Conservation (phyloP, 2,329 filamentous ascomycete genomes). For the Dryadomyces quercus-mongolicae region DNA sequence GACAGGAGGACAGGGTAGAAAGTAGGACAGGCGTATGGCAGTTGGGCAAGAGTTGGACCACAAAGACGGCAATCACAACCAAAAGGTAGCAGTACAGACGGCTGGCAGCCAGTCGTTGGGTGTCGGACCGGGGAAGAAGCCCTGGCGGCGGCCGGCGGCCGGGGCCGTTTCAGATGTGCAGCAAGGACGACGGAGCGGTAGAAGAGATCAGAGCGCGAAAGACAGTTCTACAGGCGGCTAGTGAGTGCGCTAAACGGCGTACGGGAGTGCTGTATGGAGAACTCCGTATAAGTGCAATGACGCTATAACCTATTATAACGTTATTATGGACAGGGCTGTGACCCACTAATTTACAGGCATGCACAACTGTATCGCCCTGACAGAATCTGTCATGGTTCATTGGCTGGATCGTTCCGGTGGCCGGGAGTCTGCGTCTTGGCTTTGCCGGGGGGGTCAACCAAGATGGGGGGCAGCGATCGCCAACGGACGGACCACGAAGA, state of each 20-base stretch:
- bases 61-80: too few relatives aligned
- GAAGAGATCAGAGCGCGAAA: neutral
- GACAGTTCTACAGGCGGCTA: neutral
- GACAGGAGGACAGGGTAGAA: too few relatives aligned
- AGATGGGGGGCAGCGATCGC: too few relatives aligned
- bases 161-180: constrained; percentile 5
- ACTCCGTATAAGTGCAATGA: too few relatives aligned
- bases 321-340: neutral
- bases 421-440: too few relatives aligned
- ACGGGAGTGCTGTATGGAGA: too few relatives aligned
- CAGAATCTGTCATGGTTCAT: neutral
- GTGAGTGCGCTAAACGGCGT: too few relatives aligned
- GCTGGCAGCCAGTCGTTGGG: constrained; percentile 4
- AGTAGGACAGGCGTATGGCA: too few relatives aligned
- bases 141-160: neutral
- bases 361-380: neutral
- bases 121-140: neutral
- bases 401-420: neutral
- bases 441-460: too few relatives aligned
- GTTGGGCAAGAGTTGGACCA: too few relatives aligned
- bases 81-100: constrained; percentile 3
- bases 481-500: too few relatives aligned
- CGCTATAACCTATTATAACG: too few relatives aligned
- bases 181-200: neutral
- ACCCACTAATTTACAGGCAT: neutral